Conservation (phyloP, 2,329 filamentous ascomycete species). For the Aureobasidium zeae region DNA sequence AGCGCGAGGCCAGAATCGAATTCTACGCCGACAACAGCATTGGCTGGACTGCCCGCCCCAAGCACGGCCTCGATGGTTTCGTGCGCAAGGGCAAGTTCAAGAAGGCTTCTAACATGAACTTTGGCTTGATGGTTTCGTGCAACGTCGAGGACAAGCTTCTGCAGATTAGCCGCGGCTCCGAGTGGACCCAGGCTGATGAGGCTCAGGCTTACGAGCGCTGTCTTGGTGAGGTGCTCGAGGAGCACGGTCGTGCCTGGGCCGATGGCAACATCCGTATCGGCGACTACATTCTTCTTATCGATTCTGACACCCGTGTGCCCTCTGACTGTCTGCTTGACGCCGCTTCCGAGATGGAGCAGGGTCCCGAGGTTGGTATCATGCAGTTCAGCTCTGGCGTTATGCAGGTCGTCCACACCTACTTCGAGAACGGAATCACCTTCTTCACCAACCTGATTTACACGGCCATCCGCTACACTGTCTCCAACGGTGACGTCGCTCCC, state of each 20-base stretch:
- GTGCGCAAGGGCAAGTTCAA: slow-evolving; percentile 57
- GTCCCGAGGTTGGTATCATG: slow-evolving; percentile 60
- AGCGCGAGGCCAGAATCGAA: slow-evolving; percentile 36
- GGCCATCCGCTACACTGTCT: slow-evolving; percentile 60
- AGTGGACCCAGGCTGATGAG: slow-evolving; percentile 31
- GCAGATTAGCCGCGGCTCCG: slow-evolving; percentile 29
- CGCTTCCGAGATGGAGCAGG: slow-evolving; percentile 62
- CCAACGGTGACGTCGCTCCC: slow-evolving; percentile 61
- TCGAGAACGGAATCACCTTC: slow-evolving; percentile 68
- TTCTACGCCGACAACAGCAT: slow-evolving; percentile 44
- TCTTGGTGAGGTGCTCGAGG: slow-evolving; percentile 43
- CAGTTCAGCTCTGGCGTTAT: slow-evolving; percentile 68
- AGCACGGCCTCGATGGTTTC: slow-evolving; percentile 44
- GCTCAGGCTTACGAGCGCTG: slow-evolving; percentile 41
- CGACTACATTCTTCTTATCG: slow-evolving; percentile 57
- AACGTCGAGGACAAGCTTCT: slow-evolving; percentile 52
- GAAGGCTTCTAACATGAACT: slow-evolving; percentile 66
- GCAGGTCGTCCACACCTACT: slow-evolving; percentile 63
- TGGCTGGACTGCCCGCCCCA: slow-evolving; percentile 42
- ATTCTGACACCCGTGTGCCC: slow-evolving; percentile 61
- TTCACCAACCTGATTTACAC: slow-evolving; percentile 73
- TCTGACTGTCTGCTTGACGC: slow-evolving; percentile 58
- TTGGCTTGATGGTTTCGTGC: slow-evolving; percentile 52
- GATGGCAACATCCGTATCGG: slow-evolving; percentile 53
- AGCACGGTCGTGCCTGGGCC: slow-evolving; percentile 49